Evolutionary conservation across 129 eudicot genomes (phyloP), one percentile per base, ranked within the genome.

Genomic region (Arctium lappa): DNA sequence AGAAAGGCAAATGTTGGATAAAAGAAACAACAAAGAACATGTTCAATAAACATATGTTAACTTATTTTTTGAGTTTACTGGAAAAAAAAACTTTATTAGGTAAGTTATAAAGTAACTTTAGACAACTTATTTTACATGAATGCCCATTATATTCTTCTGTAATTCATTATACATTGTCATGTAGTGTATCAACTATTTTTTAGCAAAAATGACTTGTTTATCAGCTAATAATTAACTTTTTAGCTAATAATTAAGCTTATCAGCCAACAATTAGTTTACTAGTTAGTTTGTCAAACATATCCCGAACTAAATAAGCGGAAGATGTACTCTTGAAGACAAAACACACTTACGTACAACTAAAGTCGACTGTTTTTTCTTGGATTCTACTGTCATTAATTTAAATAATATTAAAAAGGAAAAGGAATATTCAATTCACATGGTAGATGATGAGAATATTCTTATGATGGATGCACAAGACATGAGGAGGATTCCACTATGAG

Each of bases 401-500:
- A 22, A 65, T 22, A 65, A 65, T 36, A 42, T 79, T 44, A 40
- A 77, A 73, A 48, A 39, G 33, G 8, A 5, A 69, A 42, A 60
- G 66, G 69, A 42, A 74, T 69, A 69, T 82, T 48, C 72, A 76
- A 69, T 82, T 48, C 44, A 76, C 62, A 76, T 77, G 72, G 12
- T 76, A 50, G 73, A 36, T 38, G 74, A 77, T 83, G 66, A 83
- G 82, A 83, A 83, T 83, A 83, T 70, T 83, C 82, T 77, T 48
- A 8, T 77, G 78, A 4, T 30, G 78, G 34, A 37, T 83, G 86
- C 77, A 83, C 82, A 83, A 77, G 86, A 77, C 82, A 77, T 83
- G 78, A 77, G 82, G 31, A 77, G 82, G 86, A 83, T 83, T 77
- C 86, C 86, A 83, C 86, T 83, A 83, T 53, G 13, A 39, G 18